These are phyloP conservation scores for Linnemannia exigua DNA, from an alignment of 192 early-diverging fungal species.

Conservation along the genomic window DNA sequence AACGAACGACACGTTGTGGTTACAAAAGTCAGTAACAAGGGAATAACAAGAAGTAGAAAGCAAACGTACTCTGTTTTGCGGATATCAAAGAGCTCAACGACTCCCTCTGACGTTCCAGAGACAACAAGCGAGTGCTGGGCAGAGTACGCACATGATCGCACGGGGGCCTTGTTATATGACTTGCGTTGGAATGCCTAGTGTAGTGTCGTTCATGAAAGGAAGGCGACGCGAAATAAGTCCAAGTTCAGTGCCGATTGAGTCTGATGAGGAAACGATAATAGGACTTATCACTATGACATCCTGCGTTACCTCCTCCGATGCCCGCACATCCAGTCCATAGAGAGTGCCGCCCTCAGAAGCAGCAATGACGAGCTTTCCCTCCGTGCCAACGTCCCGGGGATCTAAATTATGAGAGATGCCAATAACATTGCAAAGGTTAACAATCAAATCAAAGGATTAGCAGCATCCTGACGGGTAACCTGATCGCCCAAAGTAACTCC, in stretches of 20 bases:
- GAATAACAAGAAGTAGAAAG: background rate
- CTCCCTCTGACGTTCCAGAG: conserved; percentile 61
- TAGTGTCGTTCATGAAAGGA: background rate
- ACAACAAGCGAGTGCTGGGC: conserved; percentile 44
- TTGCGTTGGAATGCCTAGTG: conserved; percentile 58
- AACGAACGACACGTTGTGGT: too few species aligned
- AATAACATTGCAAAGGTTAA: too few species aligned
- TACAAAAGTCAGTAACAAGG: background rate
- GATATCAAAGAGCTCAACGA: conserved; percentile 62
- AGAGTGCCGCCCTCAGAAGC: conserved; percentile 57
- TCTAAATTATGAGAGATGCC: too few species aligned
- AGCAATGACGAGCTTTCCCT: conserved; percentile 59
- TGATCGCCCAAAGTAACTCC: background rate
- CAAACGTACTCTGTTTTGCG: conserved; percentile 56
- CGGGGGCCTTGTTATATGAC: conserved; percentile 33
- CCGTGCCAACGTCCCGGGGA: conserved; percentile 61
- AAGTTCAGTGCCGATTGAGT: background rate
- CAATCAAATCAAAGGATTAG: too few species aligned
- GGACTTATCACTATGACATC: too few species aligned
- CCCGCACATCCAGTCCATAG: conserved; percentile 62
- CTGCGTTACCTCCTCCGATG: conserved; percentile 60
- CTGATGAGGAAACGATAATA: background rate
- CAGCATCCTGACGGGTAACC: background rate
- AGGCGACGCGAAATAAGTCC: background rate
- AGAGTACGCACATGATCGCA: conserved; percentile 56